Evolutionary conservation across 2,329 filamentous ascomycete genomes (phyloP).

Genomic region (Reticulascus tulasneorum): DNA sequence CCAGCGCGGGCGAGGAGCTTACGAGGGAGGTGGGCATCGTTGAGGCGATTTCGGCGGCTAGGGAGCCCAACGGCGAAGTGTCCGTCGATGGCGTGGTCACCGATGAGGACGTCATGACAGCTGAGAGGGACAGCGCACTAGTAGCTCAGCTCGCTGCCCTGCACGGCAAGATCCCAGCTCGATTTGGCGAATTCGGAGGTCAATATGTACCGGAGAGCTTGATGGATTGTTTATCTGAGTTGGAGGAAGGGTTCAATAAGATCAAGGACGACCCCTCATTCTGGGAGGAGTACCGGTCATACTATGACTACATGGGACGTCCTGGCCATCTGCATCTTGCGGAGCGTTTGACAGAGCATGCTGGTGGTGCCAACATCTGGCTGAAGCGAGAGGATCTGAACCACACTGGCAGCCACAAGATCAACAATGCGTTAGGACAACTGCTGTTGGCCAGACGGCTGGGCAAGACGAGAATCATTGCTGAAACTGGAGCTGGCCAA

Average conservation of each 20-base stretch:
- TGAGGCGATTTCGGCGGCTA: conserved; percentile 60
- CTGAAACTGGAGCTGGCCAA: conserved; percentile 94
- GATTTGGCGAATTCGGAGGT: conserved; percentile 93
- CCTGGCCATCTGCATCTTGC: conserved; percentile 89
- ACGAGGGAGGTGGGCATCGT: conserved; percentile 67
- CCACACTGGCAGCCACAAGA: conserved; percentile 98
- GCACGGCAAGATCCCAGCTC: conserved; percentile 74
- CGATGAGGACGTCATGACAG: conserved; percentile 63
- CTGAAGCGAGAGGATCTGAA: conserved; percentile 97
- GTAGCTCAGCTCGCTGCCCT: conserved; percentile 82
- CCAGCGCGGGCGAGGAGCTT: conserved; percentile 27
- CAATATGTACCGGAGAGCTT: conserved; percentile 97
- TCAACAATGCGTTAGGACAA: conserved; percentile 97
- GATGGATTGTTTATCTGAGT: conserved; percentile 91
- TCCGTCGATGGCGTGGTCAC: conserved; percentile 66
- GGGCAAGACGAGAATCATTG: conserved; percentile 96
- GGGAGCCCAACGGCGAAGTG: conserved; percentile 56
- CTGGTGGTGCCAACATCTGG: conserved; percentile 93
- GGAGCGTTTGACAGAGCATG: conserved; percentile 80
- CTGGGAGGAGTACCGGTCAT: conserved; percentile 94
- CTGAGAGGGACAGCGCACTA: conserved; percentile 53
- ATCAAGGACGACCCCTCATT: conserved; percentile 85
- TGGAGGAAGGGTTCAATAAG: conserved; percentile 86
- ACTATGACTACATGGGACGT: conserved; percentile 96
- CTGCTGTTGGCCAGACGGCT: conserved; percentile 79